Conservation (phyloP, 352 stramenopile species). For the Phytophthora pisi region DNA sequence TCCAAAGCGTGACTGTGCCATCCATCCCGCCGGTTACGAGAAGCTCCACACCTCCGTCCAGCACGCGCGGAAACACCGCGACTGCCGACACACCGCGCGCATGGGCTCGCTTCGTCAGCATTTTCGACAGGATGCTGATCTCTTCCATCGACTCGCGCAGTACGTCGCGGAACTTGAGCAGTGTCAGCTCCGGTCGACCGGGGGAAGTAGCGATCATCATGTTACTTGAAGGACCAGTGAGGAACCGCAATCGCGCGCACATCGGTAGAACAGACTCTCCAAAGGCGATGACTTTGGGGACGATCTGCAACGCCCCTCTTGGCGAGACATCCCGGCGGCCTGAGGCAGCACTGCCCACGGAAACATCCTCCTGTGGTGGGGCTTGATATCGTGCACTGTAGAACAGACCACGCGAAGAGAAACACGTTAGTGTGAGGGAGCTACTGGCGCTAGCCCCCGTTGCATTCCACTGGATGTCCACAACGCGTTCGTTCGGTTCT, state of each 20-base stretch:
- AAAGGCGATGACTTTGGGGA: slow-evolving; percentile 53
- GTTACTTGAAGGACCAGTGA: slow-evolving; percentile 49
- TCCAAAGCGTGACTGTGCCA: slow-evolving; percentile 70
- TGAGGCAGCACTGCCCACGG: slow-evolving; percentile 15
- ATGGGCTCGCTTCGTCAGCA: slow-evolving; percentile 58
- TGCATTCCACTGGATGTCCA: slow-evolving; percentile 69
- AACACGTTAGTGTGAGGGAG: slow-evolving; percentile 64
- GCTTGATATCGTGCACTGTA: slow-evolving; percentile 50
- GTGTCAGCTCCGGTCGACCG: slow-evolving; percentile 40
- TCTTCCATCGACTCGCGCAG: slow-evolving; percentile 54
- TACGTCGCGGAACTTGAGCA: slow-evolving; percentile 64
- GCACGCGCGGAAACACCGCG: slow-evolving; percentile 45
- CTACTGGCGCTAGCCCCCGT: slow-evolving; percentile 27
- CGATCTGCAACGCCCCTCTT: slow-evolving; percentile 35
- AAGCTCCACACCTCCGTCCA: slow-evolving; percentile 59
- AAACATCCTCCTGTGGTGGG: slow-evolving; percentile 28
- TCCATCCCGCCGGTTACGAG: slow-evolving; percentile 71
- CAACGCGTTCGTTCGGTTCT: slow-evolving; percentile 40
- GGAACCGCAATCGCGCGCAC: slow-evolving; percentile 48
- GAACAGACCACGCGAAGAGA: slow-evolving; percentile 54
- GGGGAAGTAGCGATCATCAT: slow-evolving; percentile 59
- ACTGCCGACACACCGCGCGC: slow-evolving; percentile 58
- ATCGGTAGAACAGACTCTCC: slow-evolving; percentile 46
- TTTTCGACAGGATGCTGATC: slow-evolving; percentile 56
- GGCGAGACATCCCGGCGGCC: slow-evolving; percentile 23